Conservation (phyloP, 441 rosid species). For the Eruca vesicaria region DNA sequence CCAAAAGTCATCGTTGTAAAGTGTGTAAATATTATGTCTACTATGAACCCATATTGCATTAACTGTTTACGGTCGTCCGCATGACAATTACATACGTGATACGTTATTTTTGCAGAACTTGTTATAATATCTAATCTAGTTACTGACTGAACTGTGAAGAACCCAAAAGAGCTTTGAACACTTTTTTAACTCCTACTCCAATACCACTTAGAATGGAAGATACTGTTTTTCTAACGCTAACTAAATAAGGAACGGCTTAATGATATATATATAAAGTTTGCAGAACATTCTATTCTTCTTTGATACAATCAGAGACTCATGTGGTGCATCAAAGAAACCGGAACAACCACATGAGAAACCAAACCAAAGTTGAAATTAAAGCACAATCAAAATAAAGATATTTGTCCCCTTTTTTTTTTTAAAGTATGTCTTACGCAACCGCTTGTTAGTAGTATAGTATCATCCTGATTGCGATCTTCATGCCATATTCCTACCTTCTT, state of each 20-base stretch:
- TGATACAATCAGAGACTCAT: conserved; percentile 12
- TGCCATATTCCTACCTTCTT: conserved; percentile 29
- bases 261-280: conserved; percentile 3
- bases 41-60: neutral
- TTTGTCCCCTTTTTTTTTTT: neutral
- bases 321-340: conserved; percentile 13
- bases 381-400: neutral
- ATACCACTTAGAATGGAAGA: neutral
- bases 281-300: conserved; percentile 7
- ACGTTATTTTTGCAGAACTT: neutral
- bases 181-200: neutral
- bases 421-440: conserved; percentile 15
- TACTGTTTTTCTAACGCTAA: neutral
- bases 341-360: conserved; percentile 26
- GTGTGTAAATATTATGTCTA: neutral
- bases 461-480: conserved; percentile 35
- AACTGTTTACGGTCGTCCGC: neutral
- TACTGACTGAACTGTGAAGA: neutral
- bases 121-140: neutral
- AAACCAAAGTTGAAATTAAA: neutral
- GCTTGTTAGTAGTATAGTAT: conserved; percentile 36
- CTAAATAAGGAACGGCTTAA: neutral
- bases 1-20: neutral
- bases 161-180: neutral
- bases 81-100: neutral